A percentile compares a stretch with the other conserved stretches of the same genome.
phyloP scores from a whole-genome alignment of 805 yeast species.

The Myxozyma udenii region DNA sequence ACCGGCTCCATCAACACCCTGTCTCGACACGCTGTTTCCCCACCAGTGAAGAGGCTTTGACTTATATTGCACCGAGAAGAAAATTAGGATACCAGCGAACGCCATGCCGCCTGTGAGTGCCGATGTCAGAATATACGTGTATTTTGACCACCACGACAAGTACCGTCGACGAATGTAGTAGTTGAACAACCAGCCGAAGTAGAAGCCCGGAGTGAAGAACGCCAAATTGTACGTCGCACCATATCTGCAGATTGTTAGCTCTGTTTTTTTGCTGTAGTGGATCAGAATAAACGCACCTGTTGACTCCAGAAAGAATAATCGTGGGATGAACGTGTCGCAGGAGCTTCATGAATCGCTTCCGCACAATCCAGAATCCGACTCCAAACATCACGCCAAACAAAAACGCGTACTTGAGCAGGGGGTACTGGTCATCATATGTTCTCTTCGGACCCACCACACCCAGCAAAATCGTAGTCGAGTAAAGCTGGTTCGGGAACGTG shows the following conservation, averaged over 20 bases:
- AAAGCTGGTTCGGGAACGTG: slow-evolving; percentile 29
- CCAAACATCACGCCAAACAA: slow-evolving; percentile 27
- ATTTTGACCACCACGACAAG: slow-evolving; percentile 71
- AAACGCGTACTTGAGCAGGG: slow-evolving; percentile 27
- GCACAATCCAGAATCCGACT: slow-evolving; percentile 16
- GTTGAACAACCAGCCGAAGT: slow-evolving; percentile 52
- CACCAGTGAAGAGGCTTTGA: slow-evolving; percentile 50
- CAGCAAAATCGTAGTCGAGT: slow-evolving; percentile 30
- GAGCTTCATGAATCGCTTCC: slow-evolving; percentile 3
- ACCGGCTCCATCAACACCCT: slow-evolving; percentile 24
- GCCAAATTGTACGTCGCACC: slow-evolving; percentile 36
- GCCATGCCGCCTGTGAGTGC: slow-evolving; percentile 68
- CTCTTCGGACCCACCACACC: slow-evolving; percentile 34
- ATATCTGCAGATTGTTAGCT: too few relatives aligned
- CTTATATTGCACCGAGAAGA: slow-evolving; percentile 47
- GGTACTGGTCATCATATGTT: slow-evolving; percentile 27
- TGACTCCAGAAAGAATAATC: slow-evolving; percentile 28
- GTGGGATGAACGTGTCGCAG: slow-evolving; percentile 27
- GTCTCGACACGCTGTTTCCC: slow-evolving; percentile 46
- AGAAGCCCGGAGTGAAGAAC: slow-evolving; percentile 44
- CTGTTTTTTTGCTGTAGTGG: not conserved
- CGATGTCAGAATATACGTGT: slow-evolving; percentile 63
- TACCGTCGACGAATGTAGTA: slow-evolving; percentile 54
- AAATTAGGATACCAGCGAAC: slow-evolving; percentile 55
- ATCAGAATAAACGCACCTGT: slow-evolving; percentile 14